These are phyloP conservation scores for Coffea canephora DNA, from an alignment of 257 asterid species.

Conservation along the genomic window DNA sequence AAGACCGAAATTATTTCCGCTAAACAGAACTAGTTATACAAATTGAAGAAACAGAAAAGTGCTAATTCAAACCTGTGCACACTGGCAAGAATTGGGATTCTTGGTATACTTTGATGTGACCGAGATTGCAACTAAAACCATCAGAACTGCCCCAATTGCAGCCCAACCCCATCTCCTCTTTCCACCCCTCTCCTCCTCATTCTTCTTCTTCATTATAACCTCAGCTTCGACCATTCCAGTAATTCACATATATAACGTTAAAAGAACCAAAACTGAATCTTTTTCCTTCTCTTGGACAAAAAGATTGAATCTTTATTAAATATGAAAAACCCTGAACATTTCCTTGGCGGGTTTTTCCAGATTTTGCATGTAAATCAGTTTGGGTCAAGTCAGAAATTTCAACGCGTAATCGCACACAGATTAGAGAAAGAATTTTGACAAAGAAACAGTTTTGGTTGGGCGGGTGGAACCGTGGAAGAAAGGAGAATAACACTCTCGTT, in stretches of 20 bases:
- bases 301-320: neutral
- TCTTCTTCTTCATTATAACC: constrained; percentile 31
- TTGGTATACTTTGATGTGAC: constrained; percentile 38
- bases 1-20: neutral
- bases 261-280: neutral
- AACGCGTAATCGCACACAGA: neutral
- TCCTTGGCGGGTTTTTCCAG: constrained; percentile 1
- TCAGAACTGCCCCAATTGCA: constrained; percentile 46
- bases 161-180: constrained; percentile 47
- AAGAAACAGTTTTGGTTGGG: neutral
- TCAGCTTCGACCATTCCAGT: constrained; percentile 69
- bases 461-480: neutral
- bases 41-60: neutral
- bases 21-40: neutral
- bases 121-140: constrained; percentile 48
- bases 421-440: neutral
- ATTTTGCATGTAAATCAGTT: neutral
- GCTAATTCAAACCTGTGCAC: constrained; percentile 57
- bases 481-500: neutral
- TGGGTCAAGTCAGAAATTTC: neutral
- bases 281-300: neutral
- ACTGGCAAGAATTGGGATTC: constrained; percentile 55
- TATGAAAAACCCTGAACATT: neutral
- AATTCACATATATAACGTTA: neutral
- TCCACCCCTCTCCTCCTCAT: constrained; percentile 30